phyloP scores from a whole-genome alignment of 371 early-diverging fungal species.

The Catenaria anguillulae region DNA sequence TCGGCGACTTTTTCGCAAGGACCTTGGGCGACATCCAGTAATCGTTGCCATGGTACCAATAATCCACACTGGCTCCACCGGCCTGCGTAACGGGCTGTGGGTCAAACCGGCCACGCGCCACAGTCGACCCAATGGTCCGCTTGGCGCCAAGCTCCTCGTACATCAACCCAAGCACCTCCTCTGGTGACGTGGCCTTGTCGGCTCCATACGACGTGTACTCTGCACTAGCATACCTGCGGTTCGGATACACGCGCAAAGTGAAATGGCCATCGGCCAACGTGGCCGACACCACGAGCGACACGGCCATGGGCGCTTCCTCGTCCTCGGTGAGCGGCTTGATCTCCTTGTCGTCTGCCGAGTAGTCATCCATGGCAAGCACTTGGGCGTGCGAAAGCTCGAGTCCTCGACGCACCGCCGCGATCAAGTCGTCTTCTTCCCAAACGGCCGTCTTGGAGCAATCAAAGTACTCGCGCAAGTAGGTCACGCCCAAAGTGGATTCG shows the following conservation, averaged over 20 bases:
- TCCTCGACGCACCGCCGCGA: not conserved
- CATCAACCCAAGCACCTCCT: constrained; percentile 1
- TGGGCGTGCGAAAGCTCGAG: not conserved
- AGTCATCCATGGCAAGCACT: not conserved
- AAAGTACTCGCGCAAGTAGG: not conserved
- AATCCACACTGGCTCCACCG: not conserved
- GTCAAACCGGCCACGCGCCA: not conserved
- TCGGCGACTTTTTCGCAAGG: not conserved
- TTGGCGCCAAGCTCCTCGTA: not conserved
- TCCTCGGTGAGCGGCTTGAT: not conserved
- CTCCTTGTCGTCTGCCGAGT: not conserved
- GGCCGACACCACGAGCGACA: not conserved
- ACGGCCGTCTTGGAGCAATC: not conserved
- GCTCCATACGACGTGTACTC: not conserved
- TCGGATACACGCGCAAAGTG: not conserved
- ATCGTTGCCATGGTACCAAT: constrained; percentile 3
- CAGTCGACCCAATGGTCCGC: not conserved
- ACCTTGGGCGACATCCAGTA: constrained; percentile 1
- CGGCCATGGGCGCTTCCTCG: not conserved
- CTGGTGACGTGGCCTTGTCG: not conserved
- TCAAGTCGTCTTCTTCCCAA: not conserved
- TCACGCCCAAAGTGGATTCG: not conserved
- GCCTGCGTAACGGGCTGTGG: not conserved
- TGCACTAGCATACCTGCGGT: not conserved
- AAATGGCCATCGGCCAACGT: not conserved